phyloP scores from a whole-genome alignment of 192 early-diverging fungal genomes.

The Entomortierella chlamydospora region DNA sequence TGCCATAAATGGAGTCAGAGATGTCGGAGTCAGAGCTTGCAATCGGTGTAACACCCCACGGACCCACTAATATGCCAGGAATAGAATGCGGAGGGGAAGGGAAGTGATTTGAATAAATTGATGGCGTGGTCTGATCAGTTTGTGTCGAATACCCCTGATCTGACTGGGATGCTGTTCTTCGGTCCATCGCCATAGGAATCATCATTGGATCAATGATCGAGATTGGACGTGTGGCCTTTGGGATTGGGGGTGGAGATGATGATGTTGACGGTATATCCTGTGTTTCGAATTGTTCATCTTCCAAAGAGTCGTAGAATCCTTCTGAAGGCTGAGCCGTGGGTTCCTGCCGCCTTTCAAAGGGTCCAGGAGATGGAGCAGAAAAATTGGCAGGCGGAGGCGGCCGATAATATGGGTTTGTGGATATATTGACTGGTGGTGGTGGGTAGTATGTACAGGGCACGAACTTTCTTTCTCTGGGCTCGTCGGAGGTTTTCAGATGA shows the following conservation, averaged over 20 bases:
- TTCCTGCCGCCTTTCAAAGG: neutral
- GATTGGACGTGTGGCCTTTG: neutral
- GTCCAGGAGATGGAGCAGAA: neutral
- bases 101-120: no score
- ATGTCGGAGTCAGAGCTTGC: neutral
- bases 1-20: neutral
- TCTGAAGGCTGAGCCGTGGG: neutral
- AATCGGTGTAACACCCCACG: neutral
- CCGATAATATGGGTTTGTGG: conserved; percentile 6
- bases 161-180: neutral
- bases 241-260: conserved; percentile 6
- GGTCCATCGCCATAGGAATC: neutral
- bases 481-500: no score
- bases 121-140: no score
- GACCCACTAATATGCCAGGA: no score
- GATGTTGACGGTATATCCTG: neutral
- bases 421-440: conserved; percentile 4
- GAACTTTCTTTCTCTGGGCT: neutral
- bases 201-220: neutral
- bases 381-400: conserved; percentile 9
- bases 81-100: no score
- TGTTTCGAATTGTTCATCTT: neutral
- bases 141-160: neutral
- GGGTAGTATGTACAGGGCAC: neutral
- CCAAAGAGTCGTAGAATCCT: neutral